phyloP scores from a whole-genome alignment of 2,329 filamentous ascomycete genomes.

The Aureobasidium mangrovei region DNA sequence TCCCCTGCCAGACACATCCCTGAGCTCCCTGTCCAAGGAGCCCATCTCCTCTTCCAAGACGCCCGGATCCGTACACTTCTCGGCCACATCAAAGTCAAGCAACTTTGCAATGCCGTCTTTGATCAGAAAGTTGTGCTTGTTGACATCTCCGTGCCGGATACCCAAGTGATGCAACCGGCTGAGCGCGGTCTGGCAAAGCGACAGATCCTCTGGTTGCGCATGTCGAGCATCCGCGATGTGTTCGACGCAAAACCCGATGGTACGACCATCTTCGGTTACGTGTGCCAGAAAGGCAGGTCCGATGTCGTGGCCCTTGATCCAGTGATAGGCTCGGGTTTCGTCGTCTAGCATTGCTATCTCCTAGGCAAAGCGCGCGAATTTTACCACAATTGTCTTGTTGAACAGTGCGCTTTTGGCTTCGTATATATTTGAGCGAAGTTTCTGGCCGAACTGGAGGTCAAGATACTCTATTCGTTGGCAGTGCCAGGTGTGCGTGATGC shows the following conservation, averaged over 20 bases:
- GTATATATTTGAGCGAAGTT: conserved; percentile 18
- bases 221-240: conserved; percentile 22
- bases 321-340: conserved; percentile 32
- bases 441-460: conserved; percentile 21
- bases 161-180: conserved; percentile 28
- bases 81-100: conserved; percentile 29
- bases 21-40: conserved; percentile 8
- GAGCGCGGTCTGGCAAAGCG: conserved; percentile 23
- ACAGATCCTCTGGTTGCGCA: conserved; percentile 25
- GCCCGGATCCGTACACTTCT: conserved; percentile 15
- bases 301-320: conserved; percentile 29
- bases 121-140: conserved; percentile 33
- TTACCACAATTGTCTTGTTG: conserved; percentile 23
- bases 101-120: conserved; percentile 20
- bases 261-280: conserved; percentile 30
- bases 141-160: conserved; percentile 32
- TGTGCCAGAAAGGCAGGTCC: conserved; percentile 34
- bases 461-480: conserved; percentile 28
- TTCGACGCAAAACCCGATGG: conserved; percentile 34
- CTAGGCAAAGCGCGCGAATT: conserved; percentile 33
- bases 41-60: conserved; percentile 16
- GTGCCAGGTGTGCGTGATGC: conserved; percentile 31
- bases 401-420: conserved; percentile 11
- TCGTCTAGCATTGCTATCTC: conserved; percentile 30
- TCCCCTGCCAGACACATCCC: conserved; percentile 12